Percentiles rank a stretch among this genome's conserved stretches.
Conservation (phyloP, 257 asterid species). For the Vinca minor region DNA sequence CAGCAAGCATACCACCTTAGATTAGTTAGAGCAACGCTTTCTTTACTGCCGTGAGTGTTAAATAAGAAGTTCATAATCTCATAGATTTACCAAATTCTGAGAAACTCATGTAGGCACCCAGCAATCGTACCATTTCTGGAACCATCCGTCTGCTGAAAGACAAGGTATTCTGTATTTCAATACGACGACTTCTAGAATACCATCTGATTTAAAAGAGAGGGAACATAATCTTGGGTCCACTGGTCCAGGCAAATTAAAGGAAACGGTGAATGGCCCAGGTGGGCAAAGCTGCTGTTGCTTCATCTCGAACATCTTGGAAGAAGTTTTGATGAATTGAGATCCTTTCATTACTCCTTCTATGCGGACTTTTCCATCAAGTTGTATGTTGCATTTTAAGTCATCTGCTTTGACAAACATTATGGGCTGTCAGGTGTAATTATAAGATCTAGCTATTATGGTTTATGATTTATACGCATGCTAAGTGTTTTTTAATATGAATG, state of each 20-base stretch:
- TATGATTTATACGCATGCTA: neutral
- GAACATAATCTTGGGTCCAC: constrained; percentile 31
- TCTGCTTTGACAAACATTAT: constrained; percentile 16
- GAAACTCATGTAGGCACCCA: constrained; percentile 16
- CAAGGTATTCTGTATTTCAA: constrained; percentile 26
- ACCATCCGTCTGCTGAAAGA: constrained; percentile 27
- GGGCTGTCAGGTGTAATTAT: neutral
- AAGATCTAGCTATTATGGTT: too few species aligned
- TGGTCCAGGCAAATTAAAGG: constrained; percentile 46
- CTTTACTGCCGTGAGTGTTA: too few species aligned
- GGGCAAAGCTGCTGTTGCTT: constrained; percentile 38
- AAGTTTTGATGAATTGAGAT: constrained; percentile 20
- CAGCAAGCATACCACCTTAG: neutral
- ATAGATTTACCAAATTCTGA: neutral
- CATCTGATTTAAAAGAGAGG: constrained; percentile 24
- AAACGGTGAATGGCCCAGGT: constrained; percentile 39
- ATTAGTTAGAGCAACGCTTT: neutral
- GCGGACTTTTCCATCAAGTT: constrained; percentile 31
- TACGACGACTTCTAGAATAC: constrained; percentile 31
- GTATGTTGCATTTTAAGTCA: constrained; percentile 26
- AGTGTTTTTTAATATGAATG: neutral
- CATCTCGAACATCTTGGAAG: constrained; percentile 26
- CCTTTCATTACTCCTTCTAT: constrained; percentile 34
- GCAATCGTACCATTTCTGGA: constrained; percentile 32
- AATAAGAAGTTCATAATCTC: neutral